phyloP scores from a whole-genome alignment of 192 early-diverging fungal species.

The Pecoramyces ruminantium region DNA sequence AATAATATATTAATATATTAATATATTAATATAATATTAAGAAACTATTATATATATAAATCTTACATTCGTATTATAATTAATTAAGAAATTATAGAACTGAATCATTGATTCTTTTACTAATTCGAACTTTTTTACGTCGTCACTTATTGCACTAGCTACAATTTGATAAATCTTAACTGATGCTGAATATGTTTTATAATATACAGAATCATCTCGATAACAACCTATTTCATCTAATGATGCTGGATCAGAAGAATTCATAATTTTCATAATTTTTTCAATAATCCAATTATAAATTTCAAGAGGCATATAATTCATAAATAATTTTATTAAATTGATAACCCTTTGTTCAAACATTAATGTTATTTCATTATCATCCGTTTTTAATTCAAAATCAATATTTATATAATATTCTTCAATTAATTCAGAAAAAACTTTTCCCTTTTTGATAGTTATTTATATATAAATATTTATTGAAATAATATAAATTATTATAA shows the following conservation, averaged over 20 bases:
- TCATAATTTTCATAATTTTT: not conserved
- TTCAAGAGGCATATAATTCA: not conserved
- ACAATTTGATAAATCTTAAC: not conserved
- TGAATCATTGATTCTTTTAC: not conserved
- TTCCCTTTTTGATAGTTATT: not conserved
- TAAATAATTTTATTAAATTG: not conserved
- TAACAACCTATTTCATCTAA: not conserved
- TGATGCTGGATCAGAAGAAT: not conserved
- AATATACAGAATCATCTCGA: not conserved
- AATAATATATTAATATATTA: too few relatives aligned
- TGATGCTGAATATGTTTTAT: not conserved
- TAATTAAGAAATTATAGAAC: not conserved
- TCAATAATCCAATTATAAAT: not conserved
- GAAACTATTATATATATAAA: too few relatives aligned
- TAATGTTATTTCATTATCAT: not conserved
- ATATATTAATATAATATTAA: too few relatives aligned
- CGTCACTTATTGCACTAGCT: not conserved
- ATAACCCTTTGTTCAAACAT: not conserved
- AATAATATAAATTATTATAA: too few relatives aligned
- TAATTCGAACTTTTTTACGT: not conserved
- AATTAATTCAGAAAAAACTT: not conserved
- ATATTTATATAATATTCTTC: not conserved
- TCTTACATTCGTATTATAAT: not conserved
- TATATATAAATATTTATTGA: too few relatives aligned
- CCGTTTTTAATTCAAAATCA: not conserved